Conservation (phyloP, 2,329 filamentous ascomycete species). For the Pseudocercospora fijiensis region DNA sequence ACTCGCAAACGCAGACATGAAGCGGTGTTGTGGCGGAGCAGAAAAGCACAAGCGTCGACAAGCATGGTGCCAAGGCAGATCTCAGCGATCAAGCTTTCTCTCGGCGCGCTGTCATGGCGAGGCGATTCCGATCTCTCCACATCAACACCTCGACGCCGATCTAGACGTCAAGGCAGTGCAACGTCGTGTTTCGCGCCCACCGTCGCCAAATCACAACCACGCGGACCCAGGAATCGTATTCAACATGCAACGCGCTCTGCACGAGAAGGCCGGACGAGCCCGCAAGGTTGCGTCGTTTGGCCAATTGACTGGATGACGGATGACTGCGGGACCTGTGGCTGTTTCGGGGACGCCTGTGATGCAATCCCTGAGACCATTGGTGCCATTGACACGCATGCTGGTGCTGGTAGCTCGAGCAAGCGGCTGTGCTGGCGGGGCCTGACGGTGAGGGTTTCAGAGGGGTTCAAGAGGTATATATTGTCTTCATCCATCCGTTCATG, state of each 20-base stretch:
- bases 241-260: constrained; percentile 10
- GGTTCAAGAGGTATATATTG: constrained; percentile 23
- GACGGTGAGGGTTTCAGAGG: constrained; percentile 6
- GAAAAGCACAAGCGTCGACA: not conserved
- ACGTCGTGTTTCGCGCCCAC: constrained; percentile 2
- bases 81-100: not conserved
- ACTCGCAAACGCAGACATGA: not conserved
- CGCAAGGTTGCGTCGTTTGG: constrained; percentile 2
- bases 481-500: not conserved
- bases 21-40: not conserved
- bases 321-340: constrained; percentile 2
- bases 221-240: constrained; percentile 1
- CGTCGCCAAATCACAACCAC: not conserved
- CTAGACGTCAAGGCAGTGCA: constrained; percentile 2
- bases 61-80: constrained; percentile 4
- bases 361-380: constrained; percentile 16
- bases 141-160: constrained; percentile 4
- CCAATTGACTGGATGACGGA: constrained; percentile 11
- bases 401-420: constrained; percentile 11
- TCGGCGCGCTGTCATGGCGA: not conserved
- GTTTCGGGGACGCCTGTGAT: constrained; percentile 20
- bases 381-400: constrained; percentile 9
- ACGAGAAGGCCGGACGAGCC: not conserved
- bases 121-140: not conserved
- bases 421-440: constrained; percentile 12